Conservation (phyloP, 805 yeast genomes). For the Cyberlindnera xylosilytica region DNA sequence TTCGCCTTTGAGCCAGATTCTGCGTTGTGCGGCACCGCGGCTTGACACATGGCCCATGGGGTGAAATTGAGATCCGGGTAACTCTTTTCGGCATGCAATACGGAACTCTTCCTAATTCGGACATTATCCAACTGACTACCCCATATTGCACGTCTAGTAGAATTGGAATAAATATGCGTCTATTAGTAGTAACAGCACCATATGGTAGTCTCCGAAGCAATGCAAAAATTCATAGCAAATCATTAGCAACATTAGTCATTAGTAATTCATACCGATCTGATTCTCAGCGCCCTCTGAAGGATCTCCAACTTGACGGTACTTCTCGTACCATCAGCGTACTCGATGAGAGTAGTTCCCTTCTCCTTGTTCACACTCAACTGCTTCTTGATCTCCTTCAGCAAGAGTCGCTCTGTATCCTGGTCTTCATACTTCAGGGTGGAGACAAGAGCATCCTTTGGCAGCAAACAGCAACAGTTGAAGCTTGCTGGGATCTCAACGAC, state of each 20-base stretch:
- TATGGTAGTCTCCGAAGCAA: too few relatives aligned
- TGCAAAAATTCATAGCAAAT: background rate
- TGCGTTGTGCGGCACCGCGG: too few relatives aligned
- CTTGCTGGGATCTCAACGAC: constrained; percentile 9
- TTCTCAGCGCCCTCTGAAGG: constrained; percentile 2
- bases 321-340: constrained; percentile 5
- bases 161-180: background rate
- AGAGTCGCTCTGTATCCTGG: background rate
- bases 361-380: background rate
- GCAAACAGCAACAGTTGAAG: constrained; percentile 5
- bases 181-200: background rate
- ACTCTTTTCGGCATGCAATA: background rate
- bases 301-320: constrained; percentile 8
- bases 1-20: too few relatives aligned
- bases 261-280: background rate
- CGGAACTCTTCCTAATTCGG: background rate
- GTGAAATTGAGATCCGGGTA: background rate
- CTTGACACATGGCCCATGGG: constrained; percentile 3
- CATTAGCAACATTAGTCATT: background rate
- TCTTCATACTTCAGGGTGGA: constrained; percentile 1
- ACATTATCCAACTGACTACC: too few relatives aligned
- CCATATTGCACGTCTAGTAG: too few relatives aligned
- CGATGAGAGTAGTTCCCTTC: constrained; percentile 5
- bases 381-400: constrained; percentile 4
- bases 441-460: constrained; percentile 3